Base-by-base conservation (phyloP, 768 basidiomycete species). In the Tulasnella sp. region DNA sequence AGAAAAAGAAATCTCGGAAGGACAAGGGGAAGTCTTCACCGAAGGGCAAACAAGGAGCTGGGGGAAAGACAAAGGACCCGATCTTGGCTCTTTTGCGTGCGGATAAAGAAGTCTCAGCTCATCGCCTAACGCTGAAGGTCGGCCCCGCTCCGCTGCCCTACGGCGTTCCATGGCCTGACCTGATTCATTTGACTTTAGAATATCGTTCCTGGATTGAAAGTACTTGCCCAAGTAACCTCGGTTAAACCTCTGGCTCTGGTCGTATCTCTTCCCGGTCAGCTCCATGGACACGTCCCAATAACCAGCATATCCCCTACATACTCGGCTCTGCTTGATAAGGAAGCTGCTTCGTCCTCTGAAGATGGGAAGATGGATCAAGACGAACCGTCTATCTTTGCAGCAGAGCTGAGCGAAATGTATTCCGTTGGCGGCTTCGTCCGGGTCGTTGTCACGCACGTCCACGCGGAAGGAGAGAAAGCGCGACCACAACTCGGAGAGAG, bases 81-180 rank as follows among this genome's bases (percentile, higher is more conserved):
- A 6, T 68, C 6, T 68, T 68, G 31, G 12, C 62, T 68, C 62
- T 68, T 19, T 6, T 68, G 52, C 77, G 44, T 19, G 40, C 44
- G 81, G 77, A 80, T 80, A 39, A 44, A 44, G 62, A 83, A 88
- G 56, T 87, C 92, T 78, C 92, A 96, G 91, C 97, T 52, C 96
- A 98, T 83, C 94, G 96, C 85, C 87, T 98, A 52, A 98, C 96
- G 83, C 97, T 98, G 88, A 98, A 97, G 87, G 95, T 94, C 78
- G 76, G 84, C 82, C 27, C 12, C 27, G 42, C 80, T 48, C 40
- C 14, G 40, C 34, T 5, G 21, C 27, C 75, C 44, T 18, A 46
- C 39, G 18, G n/a, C 2, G 3, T 74, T 14, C 38, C 27, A 38
- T 73, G 52, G 16, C 80, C 75, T 71, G 42, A 10, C 62, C 36